Conservation (phyloP, 768 basidiomycete species). For the Phanerodontia chrysosporium region DNA sequence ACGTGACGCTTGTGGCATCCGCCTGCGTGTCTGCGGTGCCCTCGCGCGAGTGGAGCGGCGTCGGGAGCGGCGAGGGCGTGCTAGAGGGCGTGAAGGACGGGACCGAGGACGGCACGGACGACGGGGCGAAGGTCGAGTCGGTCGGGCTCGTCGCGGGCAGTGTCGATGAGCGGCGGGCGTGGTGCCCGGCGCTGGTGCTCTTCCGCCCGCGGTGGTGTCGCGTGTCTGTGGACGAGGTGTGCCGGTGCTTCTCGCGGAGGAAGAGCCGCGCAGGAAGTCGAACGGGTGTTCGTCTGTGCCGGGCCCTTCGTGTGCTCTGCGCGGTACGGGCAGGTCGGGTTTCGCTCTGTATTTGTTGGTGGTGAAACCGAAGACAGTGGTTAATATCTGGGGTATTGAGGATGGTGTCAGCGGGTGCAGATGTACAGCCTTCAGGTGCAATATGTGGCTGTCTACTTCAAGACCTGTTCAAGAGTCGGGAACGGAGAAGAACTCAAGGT, state of each 20-base stretch:
- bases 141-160: neutral
- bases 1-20: constrained; percentile 21
- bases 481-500: too few species aligned
- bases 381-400: constrained; percentile 44
- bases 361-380: constrained; percentile 53
- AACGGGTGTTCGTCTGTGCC: constrained; percentile 17
- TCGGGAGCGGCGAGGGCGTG: neutral
- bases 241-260: constrained; percentile 19
- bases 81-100: neutral
- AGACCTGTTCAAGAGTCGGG: too few species aligned
- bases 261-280: constrained; percentile 22
- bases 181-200: neutral
- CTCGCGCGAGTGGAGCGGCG: constrained; percentile 10
- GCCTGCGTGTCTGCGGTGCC: constrained; percentile 17
- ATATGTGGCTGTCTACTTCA: too few species aligned
- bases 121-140: neutral
- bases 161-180: constrained; percentile 15
- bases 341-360: constrained; percentile 55
- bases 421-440: neutral
- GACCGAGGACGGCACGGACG: neutral
- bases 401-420: neutral
- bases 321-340: constrained; percentile 18
- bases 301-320: constrained; percentile 13
- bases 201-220: constrained; percentile 10
- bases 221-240: constrained; percentile 12